phyloP scores from a whole-genome alignment of 2,329 filamentous ascomycete species.

The Botrytis cinerea region DNA sequence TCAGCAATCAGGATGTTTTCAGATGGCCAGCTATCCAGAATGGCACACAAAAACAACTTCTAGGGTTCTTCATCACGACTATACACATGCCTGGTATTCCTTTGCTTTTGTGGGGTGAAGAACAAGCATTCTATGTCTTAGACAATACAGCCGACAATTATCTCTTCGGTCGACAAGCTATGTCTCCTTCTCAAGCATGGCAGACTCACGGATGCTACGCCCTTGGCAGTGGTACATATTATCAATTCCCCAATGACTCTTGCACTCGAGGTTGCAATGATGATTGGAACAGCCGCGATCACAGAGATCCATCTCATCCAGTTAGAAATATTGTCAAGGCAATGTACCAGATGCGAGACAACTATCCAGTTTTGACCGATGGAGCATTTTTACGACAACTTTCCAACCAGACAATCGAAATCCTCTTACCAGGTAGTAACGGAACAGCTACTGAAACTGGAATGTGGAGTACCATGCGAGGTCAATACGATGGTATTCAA shows the following conservation, averaged over 20 bases:
- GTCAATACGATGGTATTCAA: slow-evolving; percentile 53
- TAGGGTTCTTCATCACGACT: slow-evolving; percentile 60
- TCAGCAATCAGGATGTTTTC: slow-evolving; percentile 67
- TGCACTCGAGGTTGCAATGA: slow-evolving; percentile 58
- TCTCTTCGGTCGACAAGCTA: slow-evolving; percentile 64
- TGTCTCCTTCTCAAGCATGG: slow-evolving; percentile 63
- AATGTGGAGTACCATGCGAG: slow-evolving; percentile 61
- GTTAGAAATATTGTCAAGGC: slow-evolving; percentile 61
- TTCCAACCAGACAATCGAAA: slow-evolving; percentile 56
- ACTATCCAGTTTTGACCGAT: slow-evolving; percentile 60
- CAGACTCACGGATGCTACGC: slow-evolving; percentile 65
- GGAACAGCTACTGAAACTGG: slow-evolving; percentile 56
- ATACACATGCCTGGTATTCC: slow-evolving; percentile 63
- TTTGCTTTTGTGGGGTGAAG: slow-evolving; percentile 63
- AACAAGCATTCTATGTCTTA: slow-evolving; percentile 64
- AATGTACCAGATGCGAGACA: slow-evolving; percentile 60
- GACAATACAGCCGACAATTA: slow-evolving; percentile 67
- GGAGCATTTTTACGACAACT: slow-evolving; percentile 57
- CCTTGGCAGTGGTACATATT: slow-evolving; percentile 57
- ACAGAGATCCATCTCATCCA: slow-evolving; percentile 62
- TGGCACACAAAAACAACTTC: slow-evolving; percentile 57
- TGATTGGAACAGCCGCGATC: slow-evolving; percentile 58
- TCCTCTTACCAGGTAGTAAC: slow-evolving; percentile 54
- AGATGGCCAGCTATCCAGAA: slow-evolving; percentile 61
- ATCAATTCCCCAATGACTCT: slow-evolving; percentile 57